Conservation (phyloP, 306 rosid genomes). For the Castanea sativa region DNA sequence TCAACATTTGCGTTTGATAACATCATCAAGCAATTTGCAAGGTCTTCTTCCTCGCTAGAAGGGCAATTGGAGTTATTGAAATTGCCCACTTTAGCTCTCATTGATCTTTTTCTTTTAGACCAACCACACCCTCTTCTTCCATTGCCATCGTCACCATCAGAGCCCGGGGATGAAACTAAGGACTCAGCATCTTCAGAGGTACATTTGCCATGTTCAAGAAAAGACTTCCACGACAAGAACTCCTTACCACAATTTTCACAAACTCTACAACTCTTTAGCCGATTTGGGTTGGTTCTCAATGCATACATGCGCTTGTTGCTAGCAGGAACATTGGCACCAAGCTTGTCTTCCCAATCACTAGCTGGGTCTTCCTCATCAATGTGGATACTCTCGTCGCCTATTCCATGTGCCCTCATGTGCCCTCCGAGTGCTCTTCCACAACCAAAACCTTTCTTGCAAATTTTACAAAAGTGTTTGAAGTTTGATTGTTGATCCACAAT, state of each 20-base stretch:
- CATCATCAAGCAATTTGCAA: constrained; percentile 92
- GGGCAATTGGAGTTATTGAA: constrained; percentile 52
- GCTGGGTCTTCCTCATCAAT: constrained; percentile 67
- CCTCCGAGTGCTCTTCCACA: constrained; percentile 96
- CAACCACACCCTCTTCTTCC: constrained; percentile 46
- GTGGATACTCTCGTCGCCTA: constrained; percentile 50
- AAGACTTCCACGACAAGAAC: constrained; percentile 79
- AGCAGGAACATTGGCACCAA: constrained; percentile 38
- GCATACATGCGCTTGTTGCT: constrained; percentile 81
- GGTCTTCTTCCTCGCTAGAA: constrained; percentile 84
- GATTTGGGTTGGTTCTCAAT: constrained; percentile 77
- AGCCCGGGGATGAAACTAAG: constrained; percentile 50
- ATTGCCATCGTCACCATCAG: constrained; percentile 32
- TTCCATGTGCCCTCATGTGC: constrained; percentile 98
- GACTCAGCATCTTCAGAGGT: constrained; percentile 60
- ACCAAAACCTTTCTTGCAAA: constrained; percentile 88
- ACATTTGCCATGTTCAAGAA: constrained; percentile 91
- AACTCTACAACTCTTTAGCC: constrained; percentile 65
- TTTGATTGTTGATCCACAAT: constrained; percentile 55
- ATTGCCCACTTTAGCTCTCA: constrained; percentile 60
- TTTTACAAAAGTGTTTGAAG: constrained; percentile 86
- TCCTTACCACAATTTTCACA: constrained; percentile 89
- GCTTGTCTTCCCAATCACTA: constrained; percentile 74
- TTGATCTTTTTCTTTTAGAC: constrained; percentile 76
- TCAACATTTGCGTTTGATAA: constrained; percentile 68